Evolutionary conservation across 441 rosid species (phyloP), one percentile per base, ranked within the genome.

Genomic region (Aquilaria agallochum): DNA sequence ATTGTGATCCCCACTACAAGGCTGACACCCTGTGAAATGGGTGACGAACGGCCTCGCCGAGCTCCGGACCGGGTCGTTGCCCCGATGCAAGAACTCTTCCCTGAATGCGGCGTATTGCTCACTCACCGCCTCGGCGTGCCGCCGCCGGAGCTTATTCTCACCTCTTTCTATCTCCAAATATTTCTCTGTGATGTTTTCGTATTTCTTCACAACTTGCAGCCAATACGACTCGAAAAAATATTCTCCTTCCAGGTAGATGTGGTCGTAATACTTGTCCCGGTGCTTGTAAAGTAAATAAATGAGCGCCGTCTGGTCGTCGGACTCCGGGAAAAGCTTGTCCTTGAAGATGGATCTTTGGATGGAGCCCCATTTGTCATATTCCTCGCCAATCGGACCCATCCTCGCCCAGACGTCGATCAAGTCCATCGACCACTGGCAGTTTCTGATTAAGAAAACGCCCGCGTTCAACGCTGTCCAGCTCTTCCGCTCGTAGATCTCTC

Each of bases 401-500:
- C 62, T 64, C 53, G 87, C 82, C 97, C 97, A 93, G 3, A 57
- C 72, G 27, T 82, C 81, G 64, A 93, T 77, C 36, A 93, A 82
- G 51, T 90, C 95, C 89, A 93, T 82, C 9, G 97, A 90, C 98
- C 98, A 93, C 66, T 90, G 97, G 69, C 96, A 90, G 63, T 88
- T 90, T 6, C 97, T 74, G n/a, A 88, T 80, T 30, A 90, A 50
- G 69, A 92, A 83, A 20, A 85, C 79, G 59, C 96, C 93, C 55
- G 96, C 88, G 66, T 93, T 90, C 15, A 93, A 58, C 61, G 87
- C 79, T 12, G 96, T 88, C 98, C 96, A 94, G 47, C 97, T 90
- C 68, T 74, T 81, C 0, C 68, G 61, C 42, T 81, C 40, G 66
- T 85, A 87, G 8, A 94, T 78, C 54, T 78, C 4, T 10, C 74